A percentile compares a stretch with the other conserved stretches of the same genome.
These are phyloP conservation scores for Trichosporon inkin DNA, from an alignment of 1,284 basidiomycete genomes.

Conservation along the genomic window DNA sequence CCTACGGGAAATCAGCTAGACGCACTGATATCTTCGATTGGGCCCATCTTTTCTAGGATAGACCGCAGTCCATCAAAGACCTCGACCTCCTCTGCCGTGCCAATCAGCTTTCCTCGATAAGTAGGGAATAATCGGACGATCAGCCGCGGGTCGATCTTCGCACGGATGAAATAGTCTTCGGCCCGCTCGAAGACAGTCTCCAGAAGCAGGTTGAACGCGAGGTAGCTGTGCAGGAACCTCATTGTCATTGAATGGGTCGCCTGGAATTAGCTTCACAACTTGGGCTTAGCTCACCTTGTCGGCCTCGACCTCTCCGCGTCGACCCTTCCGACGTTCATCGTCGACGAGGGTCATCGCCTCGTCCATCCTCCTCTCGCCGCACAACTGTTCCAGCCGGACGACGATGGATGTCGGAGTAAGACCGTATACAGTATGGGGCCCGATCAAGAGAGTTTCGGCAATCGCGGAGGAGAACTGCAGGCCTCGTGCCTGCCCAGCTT, in stretches of 20 bases:
- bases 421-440: constrained; percentile 44
- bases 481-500: neutral
- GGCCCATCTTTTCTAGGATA: constrained; percentile 34
- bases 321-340: constrained; percentile 40
- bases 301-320: constrained; percentile 42
- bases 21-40: constrained; percentile 51
- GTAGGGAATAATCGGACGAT: constrained; percentile 49
- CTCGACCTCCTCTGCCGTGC: constrained; percentile 45
- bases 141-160: constrained; percentile 48
- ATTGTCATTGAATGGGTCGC: constrained; percentile 43
- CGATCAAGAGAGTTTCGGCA: constrained; percentile 48
- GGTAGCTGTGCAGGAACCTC: constrained; percentile 47
- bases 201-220: constrained; percentile 46
- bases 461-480: constrained; percentile 34
- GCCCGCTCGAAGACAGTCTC: constrained; percentile 50
- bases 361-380: constrained; percentile 42
- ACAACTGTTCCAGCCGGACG: constrained; percentile 43
- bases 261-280: constrained; percentile 23
- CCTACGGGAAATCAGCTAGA: constrained; percentile 12
- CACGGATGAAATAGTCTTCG: constrained; percentile 44
- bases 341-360: constrained; percentile 49
- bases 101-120: constrained; percentile 43
- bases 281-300: constrained; percentile 35
- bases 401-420: constrained; percentile 47
- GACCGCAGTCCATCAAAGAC: constrained; percentile 45